Base-by-base conservation (phyloP, 2,329 filamentous ascomycete species). In the Samsoniella hepiali region DNA sequence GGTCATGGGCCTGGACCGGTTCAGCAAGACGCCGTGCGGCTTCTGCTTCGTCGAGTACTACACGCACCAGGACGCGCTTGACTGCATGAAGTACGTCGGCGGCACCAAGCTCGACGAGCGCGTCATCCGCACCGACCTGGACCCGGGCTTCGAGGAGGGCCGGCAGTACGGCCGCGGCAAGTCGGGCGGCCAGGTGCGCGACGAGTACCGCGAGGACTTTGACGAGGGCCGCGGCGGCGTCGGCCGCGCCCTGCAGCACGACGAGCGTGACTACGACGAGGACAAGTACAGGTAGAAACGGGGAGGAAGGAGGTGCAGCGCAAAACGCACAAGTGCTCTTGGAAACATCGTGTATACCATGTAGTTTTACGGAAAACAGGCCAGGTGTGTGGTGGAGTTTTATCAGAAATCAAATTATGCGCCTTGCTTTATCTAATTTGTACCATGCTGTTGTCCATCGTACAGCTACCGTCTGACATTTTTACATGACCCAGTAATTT, bases 21-120 rank as follows among this genome's bases (percentile, higher is more conserved):
- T 95, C 82, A 91, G 90, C 77, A 99, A 99, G 81, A 99, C 95
- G 0, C 95, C 95, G 1, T 99, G 95, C 77, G 95, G 95, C 47
- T 99, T 99, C 83, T 99, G 95, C 82, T 99, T 99, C 74, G 95
- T 99, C 72, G 95, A 99, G 79, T 99, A 99, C 80, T 98, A 97
- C 81, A 97, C 89, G 36, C 95, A 98, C 76, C 90, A 97, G 74
- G 95, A 99, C 76, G 95, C 95, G 9, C 84, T 99, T 57, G 95
- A 99, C 76, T 98, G 94, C 78, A 89, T 99, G 88, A 99, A 98
- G 79, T 99, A 98, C 75, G 89, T 99, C 72, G 95, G 95, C 63
- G 95, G 95, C 64, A 99, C 95, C 42, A 99, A 99, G 81, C 85
- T 99, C 53, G 95, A 99, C 76, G 95, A 99, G 82, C 88, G 95